Conservation (phyloP, 805 yeast species). For the Zygotorulaspora chibaensis region DNA sequence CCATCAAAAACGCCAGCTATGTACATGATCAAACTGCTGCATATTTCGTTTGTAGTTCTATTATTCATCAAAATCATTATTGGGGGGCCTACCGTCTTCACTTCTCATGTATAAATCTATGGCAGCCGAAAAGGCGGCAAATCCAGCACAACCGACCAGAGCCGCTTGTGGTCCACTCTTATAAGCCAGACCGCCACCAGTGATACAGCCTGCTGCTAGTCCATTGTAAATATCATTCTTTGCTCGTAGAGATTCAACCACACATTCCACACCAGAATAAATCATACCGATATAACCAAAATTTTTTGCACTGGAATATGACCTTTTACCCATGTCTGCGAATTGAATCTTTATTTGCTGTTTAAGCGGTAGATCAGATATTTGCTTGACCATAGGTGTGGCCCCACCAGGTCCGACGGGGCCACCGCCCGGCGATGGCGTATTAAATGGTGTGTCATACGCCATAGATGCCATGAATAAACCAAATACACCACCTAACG, state of each 20-base stretch:
- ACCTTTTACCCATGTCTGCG: constrained; percentile 84
- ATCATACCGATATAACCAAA: constrained; percentile 91
- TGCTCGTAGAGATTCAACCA: constrained; percentile 79
- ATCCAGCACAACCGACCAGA: constrained; percentile 89
- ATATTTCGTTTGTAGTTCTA: not conserved
- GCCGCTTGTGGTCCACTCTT: constrained; percentile 95
- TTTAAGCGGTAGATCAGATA: constrained; percentile 80
- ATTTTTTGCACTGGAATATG: constrained; percentile 86
- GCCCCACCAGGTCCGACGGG: constrained; percentile 11
- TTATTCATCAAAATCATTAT: constrained; percentile 74
- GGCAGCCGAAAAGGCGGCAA: constrained; percentile 91
- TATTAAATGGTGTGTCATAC: constrained; percentile 41
- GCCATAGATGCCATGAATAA: constrained; percentile 76
- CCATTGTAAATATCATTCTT: constrained; percentile 92
- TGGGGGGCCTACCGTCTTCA: constrained; percentile 79
- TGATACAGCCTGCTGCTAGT: constrained; percentile 86
- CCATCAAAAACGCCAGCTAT: constrained; percentile 1
- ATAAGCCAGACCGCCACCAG: constrained; percentile 93
- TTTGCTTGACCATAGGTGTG: constrained; percentile 42
- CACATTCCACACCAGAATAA: constrained; percentile 89
- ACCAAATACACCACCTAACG: constrained; percentile 93
- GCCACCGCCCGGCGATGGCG: constrained; percentile 25
- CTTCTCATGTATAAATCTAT: constrained; percentile 80
- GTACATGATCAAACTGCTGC: constrained; percentile 1
- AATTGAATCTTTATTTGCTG: constrained; percentile 92